Conservation (phyloP, 2,329 filamentous ascomycete genomes). For the Metarhizium anisopliae region DNA sequence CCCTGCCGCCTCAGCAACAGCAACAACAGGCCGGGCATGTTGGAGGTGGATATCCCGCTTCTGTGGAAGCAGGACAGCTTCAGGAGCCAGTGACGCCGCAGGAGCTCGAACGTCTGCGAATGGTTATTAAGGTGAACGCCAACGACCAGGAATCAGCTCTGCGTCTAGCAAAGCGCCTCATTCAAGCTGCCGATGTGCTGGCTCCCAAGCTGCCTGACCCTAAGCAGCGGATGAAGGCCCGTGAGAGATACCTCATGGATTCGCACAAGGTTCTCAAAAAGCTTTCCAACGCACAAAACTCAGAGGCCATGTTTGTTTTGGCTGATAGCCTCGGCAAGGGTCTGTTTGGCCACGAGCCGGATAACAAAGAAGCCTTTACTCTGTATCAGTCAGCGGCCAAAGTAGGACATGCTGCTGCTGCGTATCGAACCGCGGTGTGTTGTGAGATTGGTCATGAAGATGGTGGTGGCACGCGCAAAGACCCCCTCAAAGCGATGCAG, state of each 20-base stretch:
- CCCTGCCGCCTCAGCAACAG: constrained; percentile 24
- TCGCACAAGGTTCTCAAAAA: constrained; percentile 91
- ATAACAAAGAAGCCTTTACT: constrained; percentile 86
- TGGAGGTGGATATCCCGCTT: constrained; percentile 1
- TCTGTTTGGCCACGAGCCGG: constrained; percentile 65
- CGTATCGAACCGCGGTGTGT: constrained; percentile 92
- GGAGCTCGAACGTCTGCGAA: constrained; percentile 68
- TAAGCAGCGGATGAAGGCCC: constrained; percentile 61
- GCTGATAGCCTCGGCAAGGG: constrained; percentile 86
- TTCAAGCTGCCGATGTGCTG: constrained; percentile 75
- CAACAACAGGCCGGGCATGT: constrained; percentile 6
- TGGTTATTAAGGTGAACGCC: constrained; percentile 60
- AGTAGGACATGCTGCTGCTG: constrained; percentile 72
- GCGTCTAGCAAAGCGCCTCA: constrained; percentile 68
- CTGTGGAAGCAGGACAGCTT: constrained; percentile 1
- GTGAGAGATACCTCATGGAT: constrained; percentile 77
- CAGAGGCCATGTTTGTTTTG: constrained; percentile 87
- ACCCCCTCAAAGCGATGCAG: constrained; percentile 89
- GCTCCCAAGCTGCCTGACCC: constrained; percentile 58
- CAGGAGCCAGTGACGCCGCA: constrained; percentile 59
- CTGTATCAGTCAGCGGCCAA: constrained; percentile 94
- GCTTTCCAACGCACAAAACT: constrained; percentile 60
- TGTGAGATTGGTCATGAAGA: constrained; percentile 95
- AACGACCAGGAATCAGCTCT: constrained; percentile 65
- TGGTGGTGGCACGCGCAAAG: constrained; percentile 83